Conservation (phyloP, 129 eudicot species). For the Saussurea involucrata region DNA sequence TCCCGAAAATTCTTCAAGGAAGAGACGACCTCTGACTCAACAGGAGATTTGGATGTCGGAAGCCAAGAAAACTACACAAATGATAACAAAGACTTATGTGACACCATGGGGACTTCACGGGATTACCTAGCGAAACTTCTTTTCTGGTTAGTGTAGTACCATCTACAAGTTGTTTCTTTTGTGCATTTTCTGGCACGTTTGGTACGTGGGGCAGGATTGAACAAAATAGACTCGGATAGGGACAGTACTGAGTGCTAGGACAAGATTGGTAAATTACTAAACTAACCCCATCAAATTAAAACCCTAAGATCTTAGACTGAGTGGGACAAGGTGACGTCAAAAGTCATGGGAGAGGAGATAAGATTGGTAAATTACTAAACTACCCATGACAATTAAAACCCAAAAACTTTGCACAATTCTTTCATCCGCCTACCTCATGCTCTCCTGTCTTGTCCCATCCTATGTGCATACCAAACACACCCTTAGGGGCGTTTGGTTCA, state of each 20-base stretch:
- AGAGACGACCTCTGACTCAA: constrained; percentile 29
- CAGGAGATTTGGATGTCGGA: constrained; percentile 27
- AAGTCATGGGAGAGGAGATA: too few relatives aligned
- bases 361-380: background rate
- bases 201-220: background rate
- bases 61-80: constrained; percentile 33
- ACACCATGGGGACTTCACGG: constrained; percentile 66
- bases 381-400: background rate
- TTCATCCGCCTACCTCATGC: background rate
- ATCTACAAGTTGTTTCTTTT: constrained; percentile 53
- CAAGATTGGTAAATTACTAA: background rate
- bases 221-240: background rate
- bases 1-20: constrained; percentile 53
- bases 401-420: background rate
- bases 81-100: constrained; percentile 38
- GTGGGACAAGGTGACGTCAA: too few relatives aligned
- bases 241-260: background rate
- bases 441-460: background rate
- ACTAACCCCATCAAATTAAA: background rate
- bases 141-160: constrained; percentile 64
- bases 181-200: constrained; percentile 43
- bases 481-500: too few relatives aligned
- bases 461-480: background rate
- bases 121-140: constrained; percentile 94
- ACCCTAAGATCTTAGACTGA: too few relatives aligned